phyloP scores from a whole-genome alignment of 2,329 filamentous ascomycete genomes.

The Gremmenia infestans region DNA sequence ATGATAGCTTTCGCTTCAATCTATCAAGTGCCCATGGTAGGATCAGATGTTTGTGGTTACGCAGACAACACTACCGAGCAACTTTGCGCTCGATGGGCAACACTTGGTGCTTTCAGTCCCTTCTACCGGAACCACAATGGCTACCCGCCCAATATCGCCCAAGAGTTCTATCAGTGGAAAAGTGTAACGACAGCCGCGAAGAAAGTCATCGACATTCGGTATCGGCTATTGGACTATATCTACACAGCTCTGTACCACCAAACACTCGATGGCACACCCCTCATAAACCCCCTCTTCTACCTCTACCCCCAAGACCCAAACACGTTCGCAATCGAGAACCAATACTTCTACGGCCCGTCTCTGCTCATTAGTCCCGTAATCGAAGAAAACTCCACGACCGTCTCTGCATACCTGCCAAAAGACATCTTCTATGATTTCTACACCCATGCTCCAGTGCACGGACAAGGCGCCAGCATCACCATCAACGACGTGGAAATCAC shows the following conservation, averaged over 20 bases:
- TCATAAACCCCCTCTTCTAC: slow-evolving; percentile 68
- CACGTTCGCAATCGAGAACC: slow-evolving; percentile 42
- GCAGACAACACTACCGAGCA: slow-evolving; percentile 59
- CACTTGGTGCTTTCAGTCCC: slow-evolving; percentile 66
- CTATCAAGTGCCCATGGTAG: slow-evolving; percentile 65
- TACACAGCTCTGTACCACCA: slow-evolving; percentile 66
- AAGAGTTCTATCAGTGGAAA: slow-evolving; percentile 71
- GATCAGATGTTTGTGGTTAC: slow-evolving; percentile 75
- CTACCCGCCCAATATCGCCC: slow-evolving; percentile 42
- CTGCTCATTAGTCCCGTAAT: slow-evolving; percentile 47
- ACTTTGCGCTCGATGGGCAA: slow-evolving; percentile 72
- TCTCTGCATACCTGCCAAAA: slow-evolving; percentile 45
- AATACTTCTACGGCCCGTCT: slow-evolving; percentile 47
- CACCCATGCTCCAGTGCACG: slow-evolving; percentile 42
- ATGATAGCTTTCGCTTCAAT: slow-evolving; percentile 58
- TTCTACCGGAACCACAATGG: slow-evolving; percentile 74
- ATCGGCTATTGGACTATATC: slow-evolving; percentile 72
- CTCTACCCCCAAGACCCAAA: slow-evolving; percentile 52
- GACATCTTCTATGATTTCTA: slow-evolving; percentile 48
- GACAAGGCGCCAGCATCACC: slow-evolving; percentile 36
- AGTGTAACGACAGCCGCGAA: slow-evolving; percentile 58
- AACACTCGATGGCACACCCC: slow-evolving; percentile 55
- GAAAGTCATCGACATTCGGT: slow-evolving; percentile 67
- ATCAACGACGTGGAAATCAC: slow-evolving; percentile 38
- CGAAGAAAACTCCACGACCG: slow-evolving; percentile 39